A percentile compares a stretch with the other conserved stretches of the same genome.
phyloP scores from a whole-genome alignment of 2,329 filamentous ascomycete genomes.

The Alternaria brassicicola region DNA sequence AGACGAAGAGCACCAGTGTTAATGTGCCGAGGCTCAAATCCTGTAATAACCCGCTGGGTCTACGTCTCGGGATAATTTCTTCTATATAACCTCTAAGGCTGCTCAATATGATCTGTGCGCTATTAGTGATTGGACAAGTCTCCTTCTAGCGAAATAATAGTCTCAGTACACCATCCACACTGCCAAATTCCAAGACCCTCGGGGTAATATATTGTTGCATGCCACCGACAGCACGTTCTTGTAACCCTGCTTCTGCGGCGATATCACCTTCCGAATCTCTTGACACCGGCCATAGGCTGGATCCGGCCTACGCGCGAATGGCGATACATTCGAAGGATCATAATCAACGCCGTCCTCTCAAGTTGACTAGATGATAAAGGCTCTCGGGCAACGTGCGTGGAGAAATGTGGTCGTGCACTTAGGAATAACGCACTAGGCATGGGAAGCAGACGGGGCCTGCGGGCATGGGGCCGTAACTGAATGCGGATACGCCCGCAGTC shows the following conservation, averaged over 20 bases:
- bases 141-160: not conserved
- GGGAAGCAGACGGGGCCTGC: not conserved
- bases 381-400: not conserved
- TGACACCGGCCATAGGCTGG: not conserved
- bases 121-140: not conserved
- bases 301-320: not conserved
- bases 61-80: not conserved
- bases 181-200: not conserved
- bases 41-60: not conserved
- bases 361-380: not conserved
- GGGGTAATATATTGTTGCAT: not conserved
- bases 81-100: not conserved
- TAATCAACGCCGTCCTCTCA: not conserved
- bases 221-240: not conserved
- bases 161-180: not conserved
- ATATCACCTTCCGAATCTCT: slow-evolving; percentile 7
- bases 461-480: not conserved
- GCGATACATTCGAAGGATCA: not conserved
- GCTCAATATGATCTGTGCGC: not conserved
- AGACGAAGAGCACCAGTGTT: not conserved
- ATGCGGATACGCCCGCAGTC: slow-evolving; percentile 6
- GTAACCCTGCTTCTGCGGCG: not conserved
- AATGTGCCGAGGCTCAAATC: not conserved
- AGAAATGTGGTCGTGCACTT: not conserved
- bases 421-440: not conserved